These are phyloP conservation scores for Dimocarpus longan DNA, from an alignment of 345 rosid species.

Conservation along the genomic window DNA sequence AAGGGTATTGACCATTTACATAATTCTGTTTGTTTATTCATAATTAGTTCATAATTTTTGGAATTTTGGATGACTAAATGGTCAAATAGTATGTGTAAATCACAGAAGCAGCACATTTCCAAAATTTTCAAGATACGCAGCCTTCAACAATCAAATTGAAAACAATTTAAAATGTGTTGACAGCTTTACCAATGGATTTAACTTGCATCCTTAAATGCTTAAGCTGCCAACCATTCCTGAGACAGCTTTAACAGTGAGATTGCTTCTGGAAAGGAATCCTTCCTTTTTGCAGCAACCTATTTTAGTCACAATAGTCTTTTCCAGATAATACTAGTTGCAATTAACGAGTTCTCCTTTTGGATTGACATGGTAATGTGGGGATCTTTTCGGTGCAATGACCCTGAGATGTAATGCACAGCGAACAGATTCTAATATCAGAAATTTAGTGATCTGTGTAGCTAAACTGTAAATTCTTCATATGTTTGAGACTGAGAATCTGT, in stretches of 20 bases:
- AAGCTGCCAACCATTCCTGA: background rate
- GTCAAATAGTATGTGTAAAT: background rate
- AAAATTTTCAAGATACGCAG: background rate
- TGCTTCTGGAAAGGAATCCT: background rate
- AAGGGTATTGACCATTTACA: background rate
- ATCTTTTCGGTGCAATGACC: no score
- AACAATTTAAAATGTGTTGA: background rate
- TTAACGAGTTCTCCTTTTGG: no score
- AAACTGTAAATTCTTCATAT: background rate
- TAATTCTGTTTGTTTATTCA: background rate
- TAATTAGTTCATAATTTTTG: background rate
- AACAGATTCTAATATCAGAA: background rate
- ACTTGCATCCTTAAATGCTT: background rate
- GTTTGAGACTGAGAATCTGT: background rate
- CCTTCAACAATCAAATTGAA: background rate
- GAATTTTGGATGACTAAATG: background rate
- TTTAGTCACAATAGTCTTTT: no score
- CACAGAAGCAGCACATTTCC: background rate
- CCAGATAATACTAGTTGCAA: no score
- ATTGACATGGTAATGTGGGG: no score
- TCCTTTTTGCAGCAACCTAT: background rate
- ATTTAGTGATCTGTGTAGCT: background rate
- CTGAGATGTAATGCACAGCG: no score
- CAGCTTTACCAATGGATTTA: background rate
- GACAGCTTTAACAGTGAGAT: background rate